Base-by-base conservation (phyloP, 2,329 filamentous ascomycete genomes). In the Cylindrodendrum hubeiense region DNA sequence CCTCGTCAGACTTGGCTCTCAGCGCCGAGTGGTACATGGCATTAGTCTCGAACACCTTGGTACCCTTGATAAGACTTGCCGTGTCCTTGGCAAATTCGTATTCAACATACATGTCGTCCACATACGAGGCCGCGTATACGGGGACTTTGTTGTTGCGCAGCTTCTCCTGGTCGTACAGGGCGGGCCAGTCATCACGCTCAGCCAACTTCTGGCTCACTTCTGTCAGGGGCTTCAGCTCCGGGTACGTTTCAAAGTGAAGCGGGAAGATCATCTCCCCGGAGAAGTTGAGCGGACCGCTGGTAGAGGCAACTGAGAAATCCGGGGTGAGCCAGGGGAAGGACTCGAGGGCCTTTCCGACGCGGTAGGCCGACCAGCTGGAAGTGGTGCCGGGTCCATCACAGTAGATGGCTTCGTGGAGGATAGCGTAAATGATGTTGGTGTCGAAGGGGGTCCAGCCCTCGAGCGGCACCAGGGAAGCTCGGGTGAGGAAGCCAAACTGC, bases 51-150 rank as follows among this genome's bases (percentile, higher is more conserved):
- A 91, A 96, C 43, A 93, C 90, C 81, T 93, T 94, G 76, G 89
- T 91, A 1, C 90, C 90, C 76, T 88, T 91, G 76, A 98, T 92
- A 74, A 90, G 87, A 43, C 82, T 82, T 10, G 93, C 93, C 17
- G 94, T 97, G 71, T 92, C 89, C 72, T 88, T 86, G 9, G 93
- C 91, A 59, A 94, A 82, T 7, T 89, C 88, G 71, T 88, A 92
- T 75, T 97, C 92, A 30, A 98, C 95, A 74, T 97, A 98, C 93
- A 98, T 96, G 76, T 97, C 94, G 67, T 97, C 91, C 5, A 93
- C 78, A 72, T 92, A 98, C 2, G 89, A 91, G 1, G 93, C 93
- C 1, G 94, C 92, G 75, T 96, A 98, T 0, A 97, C 89, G 0
- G 95, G 95, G 0, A 98, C 93, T 63, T 90, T 85, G 74, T 98